phyloP scores from a whole-genome alignment of 1,284 basidiomycete genomes.

The Tremellales sp. region DNA sequence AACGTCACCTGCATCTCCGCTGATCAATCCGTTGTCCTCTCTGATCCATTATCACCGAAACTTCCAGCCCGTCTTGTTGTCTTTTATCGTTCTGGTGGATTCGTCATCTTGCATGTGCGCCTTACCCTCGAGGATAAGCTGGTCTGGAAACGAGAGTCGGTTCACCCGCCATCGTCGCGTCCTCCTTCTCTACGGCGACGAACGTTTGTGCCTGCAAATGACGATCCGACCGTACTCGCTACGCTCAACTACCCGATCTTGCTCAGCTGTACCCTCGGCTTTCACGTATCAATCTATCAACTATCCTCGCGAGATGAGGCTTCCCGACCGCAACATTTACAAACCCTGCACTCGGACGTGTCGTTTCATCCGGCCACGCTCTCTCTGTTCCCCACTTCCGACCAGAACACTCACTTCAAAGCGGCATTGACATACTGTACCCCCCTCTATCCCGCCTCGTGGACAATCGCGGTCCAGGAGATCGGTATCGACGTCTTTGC shows the following conservation, averaged over 20 bases:
- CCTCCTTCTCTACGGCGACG: conserved; percentile 21
- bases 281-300: conserved; percentile 39
- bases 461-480: conserved; percentile 47
- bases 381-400: conserved; percentile 28
- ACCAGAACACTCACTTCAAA: conserved; percentile 16
- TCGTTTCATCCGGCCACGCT: conserved; percentile 46
- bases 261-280: conserved; percentile 37
- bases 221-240: conserved; percentile 41
- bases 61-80: conserved; percentile 39
- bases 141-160: conserved; percentile 32
- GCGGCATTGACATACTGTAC: conserved; percentile 44
- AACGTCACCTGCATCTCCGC: conserved; percentile 42
- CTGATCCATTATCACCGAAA: conserved; percentile 5
- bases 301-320: conserved; percentile 7
- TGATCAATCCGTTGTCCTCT: conserved; percentile 30
- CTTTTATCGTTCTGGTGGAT: conserved; percentile 47
- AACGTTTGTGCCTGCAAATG: conserved; percentile 12
- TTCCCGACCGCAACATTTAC: conserved; percentile 17
- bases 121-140: neutral
- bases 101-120: conserved; percentile 34
- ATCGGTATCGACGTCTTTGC: conserved; percentile 25
- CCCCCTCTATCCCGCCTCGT: conserved; percentile 45
- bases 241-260: conserved; percentile 35
- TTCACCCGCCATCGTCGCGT: conserved; percentile 22
- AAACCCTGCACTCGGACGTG: conserved; percentile 43